Evolutionary conservation across 768 basidiomycete species (phyloP), one percentile per base, ranked within the genome.

Genomic region (Mycena olivaceomarginata): DNA sequence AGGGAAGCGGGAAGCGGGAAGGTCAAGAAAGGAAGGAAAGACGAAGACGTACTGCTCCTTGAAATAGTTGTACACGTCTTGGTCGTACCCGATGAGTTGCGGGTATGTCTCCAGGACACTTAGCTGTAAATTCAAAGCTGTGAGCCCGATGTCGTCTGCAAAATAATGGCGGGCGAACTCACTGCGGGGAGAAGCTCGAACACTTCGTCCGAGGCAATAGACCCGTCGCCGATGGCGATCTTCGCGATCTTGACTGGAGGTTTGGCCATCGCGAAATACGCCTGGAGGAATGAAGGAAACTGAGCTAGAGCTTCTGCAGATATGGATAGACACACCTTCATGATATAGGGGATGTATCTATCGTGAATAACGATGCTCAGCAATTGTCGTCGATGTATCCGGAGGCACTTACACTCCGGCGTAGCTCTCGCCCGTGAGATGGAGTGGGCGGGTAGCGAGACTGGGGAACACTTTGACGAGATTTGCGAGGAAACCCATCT

Each of bases 401-500:
- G 45, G 25, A 81, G 91, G n/a, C 69, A 95, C 94, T 79, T 93
- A 95, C 75, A 89, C 89, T 40, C 95, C 95, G 16, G 95, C 91
- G 83, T 95, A 95, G 80, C 93, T 94, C 84, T 95, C 95, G 7
- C 95, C 95, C 0, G 91, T 92, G 48, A 96, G 81, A 82, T 93
- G 86, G 46, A 95, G 88, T 18, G 95, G 95, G 40, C 95, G 91
- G 1, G 86, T 91, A 16, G 91, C 90, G 31, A 95, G 87, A 79
- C 89, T 88, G 20, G 95, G 95, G 84, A 96, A 96, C 12, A 95
- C 92, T 79, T 93, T 93, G 81, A 95, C 93, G 4, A 95, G 86
- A 81, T 95, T 95, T 39, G 83, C 84, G 59, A 96, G 82, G 82
- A 95, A 95, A 18, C 93, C 93, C 86, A 95, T 90, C 94, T 95